phyloP scores from a whole-genome alignment of 495 filamentous ascomycete genomes.

The Lophium mytilinum region DNA sequence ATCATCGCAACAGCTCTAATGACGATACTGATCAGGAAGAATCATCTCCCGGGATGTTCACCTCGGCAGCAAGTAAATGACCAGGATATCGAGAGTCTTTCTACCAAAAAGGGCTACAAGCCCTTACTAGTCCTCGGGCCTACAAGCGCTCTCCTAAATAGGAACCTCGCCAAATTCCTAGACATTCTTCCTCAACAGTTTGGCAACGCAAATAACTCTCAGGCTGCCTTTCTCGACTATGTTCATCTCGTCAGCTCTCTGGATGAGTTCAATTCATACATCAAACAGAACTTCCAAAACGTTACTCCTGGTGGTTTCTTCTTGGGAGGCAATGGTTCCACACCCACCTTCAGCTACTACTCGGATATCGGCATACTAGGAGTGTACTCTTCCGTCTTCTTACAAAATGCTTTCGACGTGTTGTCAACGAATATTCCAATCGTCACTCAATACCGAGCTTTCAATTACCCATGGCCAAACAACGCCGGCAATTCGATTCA shows the following conservation, averaged over 20 bases:
- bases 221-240: conserved; percentile 5
- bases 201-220: conserved; percentile 14
- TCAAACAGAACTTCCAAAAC: conserved; percentile 51
- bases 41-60: conserved; percentile 48
- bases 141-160: neutral
- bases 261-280: conserved; percentile 56
- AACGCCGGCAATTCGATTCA: conserved; percentile 61
- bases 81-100: conserved; percentile 27
- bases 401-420: conserved; percentile 60
- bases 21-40: conserved; percentile 56
- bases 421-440: conserved; percentile 59
- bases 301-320: conserved; percentile 69
- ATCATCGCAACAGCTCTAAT: conserved; percentile 65
- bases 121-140: conserved; percentile 14
- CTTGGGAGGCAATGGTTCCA: conserved; percentile 46
- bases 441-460: conserved; percentile 52
- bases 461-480: conserved; percentile 58
- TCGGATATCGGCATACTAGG: conserved; percentile 38
- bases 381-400: conserved; percentile 42
- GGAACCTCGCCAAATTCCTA: conserved; percentile 8
- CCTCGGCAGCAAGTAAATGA: conserved; percentile 34
- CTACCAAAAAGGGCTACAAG: conserved; percentile 7
- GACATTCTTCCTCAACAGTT: conserved; percentile 37
- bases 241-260: conserved; percentile 55
- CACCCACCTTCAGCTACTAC: conserved; percentile 56